Conservation (phyloP, 805 yeast species). For the Sugiyamaella lignohabitans region DNA sequence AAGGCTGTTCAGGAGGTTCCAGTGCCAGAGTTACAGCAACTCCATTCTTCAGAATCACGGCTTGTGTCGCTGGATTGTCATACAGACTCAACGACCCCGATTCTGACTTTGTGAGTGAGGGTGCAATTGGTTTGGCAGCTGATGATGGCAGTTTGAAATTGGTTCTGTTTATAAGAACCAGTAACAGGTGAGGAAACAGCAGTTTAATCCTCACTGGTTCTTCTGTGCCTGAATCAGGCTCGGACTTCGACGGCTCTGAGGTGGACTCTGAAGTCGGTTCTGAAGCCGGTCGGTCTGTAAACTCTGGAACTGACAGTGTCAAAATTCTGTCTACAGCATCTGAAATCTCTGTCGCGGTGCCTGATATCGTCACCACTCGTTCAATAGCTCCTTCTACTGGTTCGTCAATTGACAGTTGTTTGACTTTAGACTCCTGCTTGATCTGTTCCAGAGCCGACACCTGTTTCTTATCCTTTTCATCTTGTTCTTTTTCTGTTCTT, state of each 20-base stretch:
- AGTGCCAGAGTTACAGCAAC: no score
- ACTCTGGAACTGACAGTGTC: no score
- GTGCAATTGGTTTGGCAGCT: no score
- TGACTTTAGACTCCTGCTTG: neutral
- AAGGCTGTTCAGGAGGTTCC: no score
- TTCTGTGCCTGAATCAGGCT: no score
- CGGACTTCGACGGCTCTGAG: no score
- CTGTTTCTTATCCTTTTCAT: neutral
- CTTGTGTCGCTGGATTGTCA: no score
- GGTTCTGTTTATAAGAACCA: neutral
- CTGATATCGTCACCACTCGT: neutral
- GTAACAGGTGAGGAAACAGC: neutral
- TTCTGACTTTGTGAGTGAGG: no score
- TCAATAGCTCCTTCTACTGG: neutral
- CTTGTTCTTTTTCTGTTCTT: neutral
- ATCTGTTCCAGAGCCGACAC: neutral
- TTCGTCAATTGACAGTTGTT: neutral
- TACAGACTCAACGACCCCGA: no score
- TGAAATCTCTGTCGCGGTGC: neutral
- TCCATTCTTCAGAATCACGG: no score
- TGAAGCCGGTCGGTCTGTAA: neutral
- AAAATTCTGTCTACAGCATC: neutral
- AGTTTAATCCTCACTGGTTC: neutral
- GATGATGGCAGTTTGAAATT: neutral
- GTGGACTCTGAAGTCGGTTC: neutral